These are phyloP conservation scores for Leccinum griseonigrum DNA, from an alignment of 1,284 basidiomycete genomes.

Conservation along the genomic window DNA sequence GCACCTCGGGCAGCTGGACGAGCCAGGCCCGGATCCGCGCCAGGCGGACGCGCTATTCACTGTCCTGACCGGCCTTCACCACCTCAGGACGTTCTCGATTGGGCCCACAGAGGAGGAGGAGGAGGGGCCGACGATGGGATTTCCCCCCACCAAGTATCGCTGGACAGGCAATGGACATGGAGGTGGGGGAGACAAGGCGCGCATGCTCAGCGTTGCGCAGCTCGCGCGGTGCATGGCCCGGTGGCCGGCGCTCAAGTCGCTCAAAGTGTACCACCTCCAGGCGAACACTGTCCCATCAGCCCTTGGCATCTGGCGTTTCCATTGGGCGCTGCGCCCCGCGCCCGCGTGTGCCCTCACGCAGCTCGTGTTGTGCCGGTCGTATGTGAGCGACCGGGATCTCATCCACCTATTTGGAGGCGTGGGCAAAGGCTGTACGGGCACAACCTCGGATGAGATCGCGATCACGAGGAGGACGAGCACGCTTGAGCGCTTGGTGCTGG, in stretches of 20 bases:
- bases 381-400: slow-evolving; percentile 21
- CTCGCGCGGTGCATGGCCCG: slow-evolving; percentile 19
- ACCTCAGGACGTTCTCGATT: slow-evolving; percentile 15
- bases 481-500: slow-evolving; percentile 21
- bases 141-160: not conserved
- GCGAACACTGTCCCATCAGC: not conserved
- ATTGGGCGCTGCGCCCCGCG: slow-evolving; percentile 9
- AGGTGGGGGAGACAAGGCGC: not conserved
- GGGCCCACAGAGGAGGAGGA: slow-evolving; percentile 2
- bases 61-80: slow-evolving; percentile 9
- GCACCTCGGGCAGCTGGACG: slow-evolving; percentile 17
- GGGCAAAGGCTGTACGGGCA: not conserved
- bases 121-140: not conserved
- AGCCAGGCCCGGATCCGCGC: not conserved
- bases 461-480: not conserved
- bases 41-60: slow-evolving; percentile 14
- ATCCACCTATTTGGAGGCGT: slow-evolving; percentile 11
- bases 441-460: not conserved
- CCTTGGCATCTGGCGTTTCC: slow-evolving; percentile 13
- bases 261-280: slow-evolving; percentile 18
- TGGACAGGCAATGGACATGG: not conserved
- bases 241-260: slow-evolving; percentile 13
- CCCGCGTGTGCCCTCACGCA: slow-evolving; percentile 22
- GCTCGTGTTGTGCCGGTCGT: slow-evolving; percentile 14
- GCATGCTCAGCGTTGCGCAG: slow-evolving; percentile 16